These are phyloP conservation scores for Peribolospora kevripleyi DNA, from an alignment of 768 basidiomycete species.

Conservation along the genomic window DNA sequence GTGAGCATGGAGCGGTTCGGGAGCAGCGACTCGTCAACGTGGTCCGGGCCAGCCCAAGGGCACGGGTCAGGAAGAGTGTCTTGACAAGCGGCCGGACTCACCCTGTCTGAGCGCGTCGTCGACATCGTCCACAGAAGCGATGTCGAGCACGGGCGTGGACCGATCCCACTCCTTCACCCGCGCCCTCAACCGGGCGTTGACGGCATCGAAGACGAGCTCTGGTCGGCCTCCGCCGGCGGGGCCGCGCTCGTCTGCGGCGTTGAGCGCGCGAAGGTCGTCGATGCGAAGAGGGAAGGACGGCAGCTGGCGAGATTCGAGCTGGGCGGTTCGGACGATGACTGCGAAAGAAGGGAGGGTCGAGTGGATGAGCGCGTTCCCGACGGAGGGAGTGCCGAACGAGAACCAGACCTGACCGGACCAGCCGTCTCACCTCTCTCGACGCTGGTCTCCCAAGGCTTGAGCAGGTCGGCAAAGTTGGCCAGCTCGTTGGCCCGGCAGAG, in stretches of 20 bases:
- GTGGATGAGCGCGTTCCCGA: background rate
- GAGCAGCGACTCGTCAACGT: background rate
- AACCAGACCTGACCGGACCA: background rate
- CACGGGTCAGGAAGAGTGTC: slow-evolving; percentile 8
- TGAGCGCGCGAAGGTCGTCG: background rate
- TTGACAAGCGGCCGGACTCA: slow-evolving; percentile 1
- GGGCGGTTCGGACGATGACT: background rate
- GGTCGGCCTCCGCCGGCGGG: no score
- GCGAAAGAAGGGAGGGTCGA: slow-evolving; percentile 2
- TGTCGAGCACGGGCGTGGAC: no score
- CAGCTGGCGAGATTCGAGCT: background rate
- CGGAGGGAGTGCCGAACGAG: background rate
- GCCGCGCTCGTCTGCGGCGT: no score
- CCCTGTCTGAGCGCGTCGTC: background rate
- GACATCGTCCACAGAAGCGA: background rate
- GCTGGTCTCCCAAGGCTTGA: background rate
- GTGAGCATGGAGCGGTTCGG: background rate
- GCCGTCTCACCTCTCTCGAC: background rate
- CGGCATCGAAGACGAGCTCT: no score
- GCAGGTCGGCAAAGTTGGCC: background rate
- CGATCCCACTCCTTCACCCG: no score
- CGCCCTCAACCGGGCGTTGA: no score
- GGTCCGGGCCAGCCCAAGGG: background rate
- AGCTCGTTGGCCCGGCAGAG: no score
- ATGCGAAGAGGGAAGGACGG: no score